phyloP scores from a whole-genome alignment of 139 green algal genomes.

The Auxenochlorella pyrenoidosa region DNA sequence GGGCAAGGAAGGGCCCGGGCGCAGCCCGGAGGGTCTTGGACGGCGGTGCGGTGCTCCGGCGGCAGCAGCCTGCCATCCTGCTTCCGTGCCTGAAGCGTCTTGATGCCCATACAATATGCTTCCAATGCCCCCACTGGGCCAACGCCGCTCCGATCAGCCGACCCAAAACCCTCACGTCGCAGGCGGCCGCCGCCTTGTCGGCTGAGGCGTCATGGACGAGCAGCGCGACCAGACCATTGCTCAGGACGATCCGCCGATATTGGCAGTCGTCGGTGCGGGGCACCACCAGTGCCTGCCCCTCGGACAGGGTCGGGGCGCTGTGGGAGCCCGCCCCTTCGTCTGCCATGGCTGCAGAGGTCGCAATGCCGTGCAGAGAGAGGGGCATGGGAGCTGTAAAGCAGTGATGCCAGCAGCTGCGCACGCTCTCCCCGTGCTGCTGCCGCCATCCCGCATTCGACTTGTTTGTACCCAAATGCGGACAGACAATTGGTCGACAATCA shows the following conservation, averaged over 20 bases:
- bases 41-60: neutral
- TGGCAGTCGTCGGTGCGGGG: slow-evolving; percentile 59
- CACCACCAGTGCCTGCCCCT: neutral
- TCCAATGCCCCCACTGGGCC: neutral
- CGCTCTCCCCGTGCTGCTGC: no score
- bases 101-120: neutral
- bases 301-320: neutral
- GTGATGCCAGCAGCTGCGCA: no score
- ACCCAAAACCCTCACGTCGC: slow-evolving; percentile 60
- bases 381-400: no score
- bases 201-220: slow-evolving; percentile 76
- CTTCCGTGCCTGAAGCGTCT: neutral
- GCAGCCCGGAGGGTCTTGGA: no score
- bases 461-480: no score
- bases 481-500: no score
- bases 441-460: no score
- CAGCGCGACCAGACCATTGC: slow-evolving; percentile 74
- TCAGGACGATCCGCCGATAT: slow-evolving; percentile 69
- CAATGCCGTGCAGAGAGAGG: no score
- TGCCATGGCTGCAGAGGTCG: no score
- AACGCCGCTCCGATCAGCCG: no score
- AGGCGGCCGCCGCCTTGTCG: slow-evolving; percentile 86
- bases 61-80: neutral
- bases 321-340: neutral
- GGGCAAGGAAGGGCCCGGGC: no score